phyloP scores from a whole-genome alignment of 2,329 filamentous ascomycete genomes.

The Teratosphaeria zuluensis region DNA sequence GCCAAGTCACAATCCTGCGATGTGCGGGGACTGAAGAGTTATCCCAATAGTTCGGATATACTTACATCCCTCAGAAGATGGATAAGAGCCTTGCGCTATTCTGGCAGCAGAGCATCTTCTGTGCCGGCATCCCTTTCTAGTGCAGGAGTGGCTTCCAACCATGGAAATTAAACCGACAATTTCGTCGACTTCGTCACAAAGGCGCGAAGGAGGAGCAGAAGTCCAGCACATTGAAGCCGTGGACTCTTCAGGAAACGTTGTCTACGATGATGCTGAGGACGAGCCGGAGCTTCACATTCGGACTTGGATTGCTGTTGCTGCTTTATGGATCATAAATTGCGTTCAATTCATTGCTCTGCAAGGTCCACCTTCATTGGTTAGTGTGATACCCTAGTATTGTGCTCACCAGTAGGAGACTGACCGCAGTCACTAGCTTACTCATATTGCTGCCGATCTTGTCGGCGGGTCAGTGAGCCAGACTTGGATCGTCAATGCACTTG shows the following conservation, averaged over 20 bases:
- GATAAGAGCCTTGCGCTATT: background rate
- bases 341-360: conserved; percentile 9
- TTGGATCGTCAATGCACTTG: conserved; percentile 11
- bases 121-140: background rate
- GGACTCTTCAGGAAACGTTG: background rate
- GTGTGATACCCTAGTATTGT: background rate
- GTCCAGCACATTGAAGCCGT: background rate
- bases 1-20: background rate
- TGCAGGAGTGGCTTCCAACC: background rate
- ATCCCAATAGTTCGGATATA: background rate
- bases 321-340: conserved; percentile 9
- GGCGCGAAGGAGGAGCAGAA: background rate
- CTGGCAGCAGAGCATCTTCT: background rate
- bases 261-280: conserved; percentile 4
- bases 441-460: conserved; percentile 6
- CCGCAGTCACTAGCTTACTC: conserved; percentile 1
- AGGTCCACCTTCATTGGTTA: conserved; percentile 8
- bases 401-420: background rate
- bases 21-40: background rate
- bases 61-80: background rate
- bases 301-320: conserved; percentile 7
- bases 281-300: conserved; percentile 8
- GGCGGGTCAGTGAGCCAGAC: conserved; percentile 2
- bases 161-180: background rate
- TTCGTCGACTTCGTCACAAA: background rate